phyloP scores from a whole-genome alignment of 345 rosid genomes.

The Dipteronia sinensis region DNA sequence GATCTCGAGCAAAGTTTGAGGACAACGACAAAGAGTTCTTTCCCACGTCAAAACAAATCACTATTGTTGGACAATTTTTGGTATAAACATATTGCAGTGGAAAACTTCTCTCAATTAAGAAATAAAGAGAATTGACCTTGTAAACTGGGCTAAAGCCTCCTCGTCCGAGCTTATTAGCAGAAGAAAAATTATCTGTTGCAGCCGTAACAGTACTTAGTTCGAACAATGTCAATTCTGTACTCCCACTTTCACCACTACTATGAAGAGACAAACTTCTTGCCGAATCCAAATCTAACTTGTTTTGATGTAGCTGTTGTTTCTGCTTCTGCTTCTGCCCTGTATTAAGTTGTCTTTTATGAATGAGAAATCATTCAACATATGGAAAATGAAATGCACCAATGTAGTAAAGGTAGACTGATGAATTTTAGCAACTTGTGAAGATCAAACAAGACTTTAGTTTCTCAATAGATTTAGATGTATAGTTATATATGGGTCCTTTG shows the following conservation, averaged over 20 bases:
- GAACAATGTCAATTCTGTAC: not conserved
- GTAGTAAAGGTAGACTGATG: no score
- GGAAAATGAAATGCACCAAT: no score
- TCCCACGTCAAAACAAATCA: no score
- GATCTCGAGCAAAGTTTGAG: no score
- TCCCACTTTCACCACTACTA: not conserved
- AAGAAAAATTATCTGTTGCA: constrained; percentile 21
- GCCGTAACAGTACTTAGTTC: not conserved
- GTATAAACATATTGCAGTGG: not conserved
- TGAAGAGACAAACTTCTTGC: not conserved
- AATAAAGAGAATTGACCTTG: not conserved
- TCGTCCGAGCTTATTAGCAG: constrained; percentile 18
- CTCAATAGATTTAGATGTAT: not conserved
- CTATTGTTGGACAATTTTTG: no score
- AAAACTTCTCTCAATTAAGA: no score
- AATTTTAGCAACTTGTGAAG: not conserved
- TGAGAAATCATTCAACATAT: not conserved
- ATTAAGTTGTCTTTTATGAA: not conserved
- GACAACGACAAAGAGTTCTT: no score
- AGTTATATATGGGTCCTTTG: not conserved
- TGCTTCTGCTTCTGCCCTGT: not conserved
- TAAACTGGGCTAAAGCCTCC: not conserved
- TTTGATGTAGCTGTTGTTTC: not conserved
- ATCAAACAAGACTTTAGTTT: not conserved
- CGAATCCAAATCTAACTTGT: not conserved